These are phyloP conservation scores for Dendrobium catenatum DNA, from an alignment of 106 monocot genomes.

Conservation along the genomic window DNA sequence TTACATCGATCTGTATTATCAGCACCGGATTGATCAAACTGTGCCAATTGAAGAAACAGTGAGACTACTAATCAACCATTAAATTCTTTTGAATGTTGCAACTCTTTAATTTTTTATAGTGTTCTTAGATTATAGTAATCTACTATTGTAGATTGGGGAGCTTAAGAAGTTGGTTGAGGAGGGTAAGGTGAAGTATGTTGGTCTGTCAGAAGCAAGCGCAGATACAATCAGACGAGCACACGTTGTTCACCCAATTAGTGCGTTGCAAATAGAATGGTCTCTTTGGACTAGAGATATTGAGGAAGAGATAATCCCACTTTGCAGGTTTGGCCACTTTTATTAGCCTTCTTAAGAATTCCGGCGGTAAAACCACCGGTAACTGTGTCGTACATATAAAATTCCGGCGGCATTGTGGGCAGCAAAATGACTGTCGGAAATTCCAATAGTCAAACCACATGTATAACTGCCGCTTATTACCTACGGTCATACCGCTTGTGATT, in stretches of 20 bases:
- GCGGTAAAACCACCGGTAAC: too few relatives aligned
- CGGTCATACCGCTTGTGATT: too few relatives aligned
- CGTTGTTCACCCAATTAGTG: constrained; percentile 56
- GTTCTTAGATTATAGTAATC: background rate
- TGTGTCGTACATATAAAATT: too few relatives aligned
- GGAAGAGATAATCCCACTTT: constrained; percentile 46
- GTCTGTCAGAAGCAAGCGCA: constrained; percentile 54
- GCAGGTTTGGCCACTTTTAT: constrained; percentile 20
- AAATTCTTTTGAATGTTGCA: background rate
- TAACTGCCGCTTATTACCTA: too few relatives aligned
- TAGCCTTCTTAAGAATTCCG: too few relatives aligned
- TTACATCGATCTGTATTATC: constrained; percentile 58
- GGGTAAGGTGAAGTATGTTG: constrained; percentile 68
- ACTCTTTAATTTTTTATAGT: background rate
- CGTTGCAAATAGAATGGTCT: constrained; percentile 74
- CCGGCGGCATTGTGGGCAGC: too few relatives aligned
- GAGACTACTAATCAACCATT: constrained; percentile 1
- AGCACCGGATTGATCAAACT: constrained; percentile 34
- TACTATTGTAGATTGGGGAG: too few relatives aligned
- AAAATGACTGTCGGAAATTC: too few relatives aligned
- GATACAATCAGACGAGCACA: constrained; percentile 65
- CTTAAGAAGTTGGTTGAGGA: constrained; percentile 33
- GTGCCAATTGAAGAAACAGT: constrained; percentile 62
- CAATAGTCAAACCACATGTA: too few relatives aligned
- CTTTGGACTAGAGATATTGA: constrained; percentile 69